Conservation (phyloP, 805 yeast species). For the Citeromyces matritensis region DNA sequence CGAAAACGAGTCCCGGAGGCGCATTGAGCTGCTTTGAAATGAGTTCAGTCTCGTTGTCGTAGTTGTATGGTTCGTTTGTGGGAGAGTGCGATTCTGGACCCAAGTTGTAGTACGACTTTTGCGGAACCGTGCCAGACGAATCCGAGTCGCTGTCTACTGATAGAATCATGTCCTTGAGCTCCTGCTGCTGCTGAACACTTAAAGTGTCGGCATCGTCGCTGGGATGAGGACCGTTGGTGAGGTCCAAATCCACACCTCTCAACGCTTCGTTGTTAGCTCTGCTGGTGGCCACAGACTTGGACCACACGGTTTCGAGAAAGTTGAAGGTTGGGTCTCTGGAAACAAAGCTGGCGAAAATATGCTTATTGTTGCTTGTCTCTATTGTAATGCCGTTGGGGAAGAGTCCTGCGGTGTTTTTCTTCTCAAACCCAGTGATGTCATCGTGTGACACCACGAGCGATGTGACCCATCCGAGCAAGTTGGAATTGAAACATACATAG, state of each 20-base stretch:
- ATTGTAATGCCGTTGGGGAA: constrained; percentile 82
- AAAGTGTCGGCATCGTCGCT: too few species aligned
- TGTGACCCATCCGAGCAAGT: constrained; percentile 84
- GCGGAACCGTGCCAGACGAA: too few species aligned
- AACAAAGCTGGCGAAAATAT: constrained; percentile 77
- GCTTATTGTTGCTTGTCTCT: constrained; percentile 42
- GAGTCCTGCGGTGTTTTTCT: constrained; percentile 73
- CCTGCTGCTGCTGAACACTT: too few species aligned
- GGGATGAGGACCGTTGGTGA: constrained; percentile 5
- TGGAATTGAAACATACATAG: constrained; percentile 75
- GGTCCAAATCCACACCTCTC: constrained; percentile 8
- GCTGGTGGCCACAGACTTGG: constrained; percentile 20
- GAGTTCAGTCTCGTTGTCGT: constrained; percentile 31
- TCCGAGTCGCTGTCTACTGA: too few species aligned
- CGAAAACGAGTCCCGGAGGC: constrained; percentile 66
- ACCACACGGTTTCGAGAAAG: constrained; percentile 60
- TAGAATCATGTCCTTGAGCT: too few species aligned
- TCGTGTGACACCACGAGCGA: constrained; percentile 55
- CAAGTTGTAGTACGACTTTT: too few species aligned
- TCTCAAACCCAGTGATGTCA: constrained; percentile 63
- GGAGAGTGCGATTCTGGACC: constrained; percentile 58
- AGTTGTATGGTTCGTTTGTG: constrained; percentile 31
- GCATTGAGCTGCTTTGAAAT: constrained; percentile 36
- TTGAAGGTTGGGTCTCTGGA: constrained; percentile 68
- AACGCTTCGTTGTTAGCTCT: constrained; percentile 8